A percentile compares a stretch with the other conserved stretches of the same genome.
Conservation (phyloP, 352 stramenopile species). For the Lagenidium giganteum region DNA sequence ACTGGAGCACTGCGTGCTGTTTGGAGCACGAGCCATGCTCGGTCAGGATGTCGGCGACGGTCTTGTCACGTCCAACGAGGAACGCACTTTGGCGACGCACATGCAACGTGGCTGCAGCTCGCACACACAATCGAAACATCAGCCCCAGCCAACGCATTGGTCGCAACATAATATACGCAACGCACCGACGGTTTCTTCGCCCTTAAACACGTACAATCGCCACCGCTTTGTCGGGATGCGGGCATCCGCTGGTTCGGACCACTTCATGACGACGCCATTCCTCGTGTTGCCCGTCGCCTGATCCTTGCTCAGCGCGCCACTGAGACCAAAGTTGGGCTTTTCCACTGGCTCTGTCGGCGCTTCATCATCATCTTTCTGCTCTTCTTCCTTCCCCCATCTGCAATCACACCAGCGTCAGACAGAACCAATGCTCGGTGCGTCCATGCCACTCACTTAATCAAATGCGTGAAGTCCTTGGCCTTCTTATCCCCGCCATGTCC, state of each 20-base stretch:
- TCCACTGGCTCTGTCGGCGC: constrained; percentile 47
- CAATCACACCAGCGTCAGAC: no score
- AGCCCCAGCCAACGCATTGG: background rate
- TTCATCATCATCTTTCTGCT: constrained; percentile 29
- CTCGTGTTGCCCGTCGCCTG: constrained; percentile 92
- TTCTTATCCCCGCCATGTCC: no score
- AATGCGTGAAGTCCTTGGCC: constrained; percentile 41
- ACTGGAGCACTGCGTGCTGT: constrained; percentile 98
- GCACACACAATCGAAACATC: constrained; percentile 10
- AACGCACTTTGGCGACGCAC: constrained; percentile 95
- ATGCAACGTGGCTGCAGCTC: constrained; percentile 91
- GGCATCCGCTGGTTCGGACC: constrained; percentile 94
- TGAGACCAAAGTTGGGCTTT: constrained; percentile 98
- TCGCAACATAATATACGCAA: background rate
- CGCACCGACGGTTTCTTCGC: constrained; percentile 73
- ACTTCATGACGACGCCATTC: constrained; percentile 98
- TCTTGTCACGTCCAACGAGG: constrained; percentile 91
- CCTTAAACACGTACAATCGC: constrained; percentile 98
- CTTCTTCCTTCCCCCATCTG: constrained; percentile 74
- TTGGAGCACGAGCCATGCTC: constrained; percentile 94
- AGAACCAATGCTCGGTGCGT: background rate
- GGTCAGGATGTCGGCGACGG: constrained; percentile 93
- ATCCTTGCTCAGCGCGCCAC: constrained; percentile 95
- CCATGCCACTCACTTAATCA: constrained; percentile 31
- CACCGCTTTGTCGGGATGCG: constrained; percentile 89